phyloP scores from a whole-genome alignment of 2,329 filamentous ascomycete genomes.

The Helotiales sp. region DNA sequence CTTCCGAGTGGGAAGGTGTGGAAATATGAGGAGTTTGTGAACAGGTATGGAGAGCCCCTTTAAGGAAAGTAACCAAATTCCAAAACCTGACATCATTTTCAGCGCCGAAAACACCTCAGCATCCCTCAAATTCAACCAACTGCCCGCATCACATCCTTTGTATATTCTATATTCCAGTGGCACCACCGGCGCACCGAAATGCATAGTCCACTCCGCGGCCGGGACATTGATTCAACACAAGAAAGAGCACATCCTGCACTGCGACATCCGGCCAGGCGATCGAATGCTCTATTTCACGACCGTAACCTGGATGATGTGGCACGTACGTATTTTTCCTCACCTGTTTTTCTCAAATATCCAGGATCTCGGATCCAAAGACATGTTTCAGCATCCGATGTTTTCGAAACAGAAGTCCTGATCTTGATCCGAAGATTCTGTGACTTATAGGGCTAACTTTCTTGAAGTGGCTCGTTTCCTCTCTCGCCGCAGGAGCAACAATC shows the following conservation, averaged over 20 bases:
- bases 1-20: conserved; percentile 45
- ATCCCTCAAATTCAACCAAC: conserved; percentile 71
- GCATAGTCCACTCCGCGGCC: conserved; percentile 89
- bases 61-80: neutral
- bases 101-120: conserved; percentile 40
- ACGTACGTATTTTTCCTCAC: too few relatives aligned
- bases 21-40: conserved; percentile 51
- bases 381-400: too few relatives aligned
- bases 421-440: too few relatives aligned
- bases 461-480: conserved; percentile 89
- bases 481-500: conserved; percentile 81
- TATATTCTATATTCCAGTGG: conserved; percentile 95
- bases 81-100: conserved; percentile 41
- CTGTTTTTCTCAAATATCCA: too few relatives aligned
- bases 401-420: too few relatives aligned
- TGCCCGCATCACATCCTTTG: conserved; percentile 84
- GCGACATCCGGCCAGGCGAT: conserved; percentile 74
- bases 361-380: too few relatives aligned
- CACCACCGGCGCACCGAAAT: conserved; percentile 86
- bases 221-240: conserved; percentile 96
- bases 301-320: conserved; percentile 99
- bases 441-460: too few relatives aligned
- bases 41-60: conserved; percentile 32
- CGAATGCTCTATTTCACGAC: conserved; percentile 93
- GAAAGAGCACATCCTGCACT: conserved; percentile 91